Evolutionary conservation across 176 grass and related monocot species (phyloP).

Genomic region (Aegilops bicornis): DNA sequence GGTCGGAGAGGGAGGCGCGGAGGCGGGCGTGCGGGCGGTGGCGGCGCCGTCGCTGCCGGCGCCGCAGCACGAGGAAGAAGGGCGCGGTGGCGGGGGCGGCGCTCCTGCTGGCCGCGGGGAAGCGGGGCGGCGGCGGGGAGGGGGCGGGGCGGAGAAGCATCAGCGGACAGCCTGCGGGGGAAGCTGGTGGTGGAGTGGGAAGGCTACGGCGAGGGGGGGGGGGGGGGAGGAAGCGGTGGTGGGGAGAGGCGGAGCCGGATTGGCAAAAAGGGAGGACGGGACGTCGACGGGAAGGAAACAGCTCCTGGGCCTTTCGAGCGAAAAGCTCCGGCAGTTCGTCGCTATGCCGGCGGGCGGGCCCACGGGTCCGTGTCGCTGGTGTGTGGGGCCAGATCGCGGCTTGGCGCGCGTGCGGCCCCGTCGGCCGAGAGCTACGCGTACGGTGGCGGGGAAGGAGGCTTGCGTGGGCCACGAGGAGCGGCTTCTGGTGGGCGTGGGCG

Average conservation of each 20-base stretch:
- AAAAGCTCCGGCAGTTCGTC: background rate
- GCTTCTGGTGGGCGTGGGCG: background rate
- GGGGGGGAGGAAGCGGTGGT: constrained; percentile 29
- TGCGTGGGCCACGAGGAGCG: background rate
- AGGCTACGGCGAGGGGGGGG: background rate
- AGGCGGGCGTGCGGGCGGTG: constrained; percentile 4
- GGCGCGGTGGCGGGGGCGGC: constrained; percentile 8
- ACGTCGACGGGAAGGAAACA: constrained; percentile 23
- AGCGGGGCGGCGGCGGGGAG: background rate
- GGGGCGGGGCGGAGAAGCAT: constrained; percentile 62
- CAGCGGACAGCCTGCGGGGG: background rate
- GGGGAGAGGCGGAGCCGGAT: constrained; percentile 36
- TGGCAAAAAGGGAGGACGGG: background rate
- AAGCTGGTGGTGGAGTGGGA: background rate
- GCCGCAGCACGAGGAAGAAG: constrained; percentile 17
- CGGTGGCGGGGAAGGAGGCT: background rate
- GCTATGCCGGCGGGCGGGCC: background rate
- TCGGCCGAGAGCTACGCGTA: background rate
- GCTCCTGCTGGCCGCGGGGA: constrained; percentile 18
- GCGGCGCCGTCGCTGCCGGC: constrained; percentile 15
- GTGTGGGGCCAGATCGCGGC: background rate
- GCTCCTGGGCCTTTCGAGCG: background rate
- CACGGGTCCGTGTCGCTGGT: background rate
- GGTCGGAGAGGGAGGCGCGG: constrained; percentile 44
- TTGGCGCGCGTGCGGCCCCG: background rate